Evolutionary conservation across 768 basidiomycete genomes (phyloP).

Genomic region (Boletus pseudopeckii): DNA sequence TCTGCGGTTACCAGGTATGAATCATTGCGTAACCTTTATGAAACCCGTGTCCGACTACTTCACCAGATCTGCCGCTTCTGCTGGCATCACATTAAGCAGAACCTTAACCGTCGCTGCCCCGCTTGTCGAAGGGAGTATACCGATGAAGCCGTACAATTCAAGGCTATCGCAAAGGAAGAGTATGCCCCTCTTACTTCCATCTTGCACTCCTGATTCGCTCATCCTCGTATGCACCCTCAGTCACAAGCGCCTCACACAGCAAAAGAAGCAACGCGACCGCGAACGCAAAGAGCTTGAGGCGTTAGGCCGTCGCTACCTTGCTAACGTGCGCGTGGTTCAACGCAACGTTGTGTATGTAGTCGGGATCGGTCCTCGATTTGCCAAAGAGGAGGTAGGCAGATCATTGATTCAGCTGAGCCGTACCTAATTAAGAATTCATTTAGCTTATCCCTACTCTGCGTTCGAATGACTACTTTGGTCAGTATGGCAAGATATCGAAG

Average conservation of each 20-base stretch:
- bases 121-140: slow-evolving; percentile 93
- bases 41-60: slow-evolving; percentile 11
- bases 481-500: slow-evolving; percentile 97
- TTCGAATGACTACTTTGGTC: slow-evolving; percentile 95
- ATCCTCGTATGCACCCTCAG: slow-evolving; percentile 39
- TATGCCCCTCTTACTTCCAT: slow-evolving; percentile 41
- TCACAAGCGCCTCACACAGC: slow-evolving; percentile 90
- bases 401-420: background rate
- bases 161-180: slow-evolving; percentile 94
- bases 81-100: slow-evolving; percentile 97
- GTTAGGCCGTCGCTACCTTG: slow-evolving; percentile 78
- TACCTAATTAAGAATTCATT: slow-evolving; percentile 1
- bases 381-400: slow-evolving; percentile 86
- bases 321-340: slow-evolving; percentile 95
- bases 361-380: slow-evolving; percentile 89
- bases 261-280: slow-evolving; percentile 92
- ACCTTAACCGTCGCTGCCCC: slow-evolving; percentile 93
- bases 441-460: slow-evolving; percentile 90
- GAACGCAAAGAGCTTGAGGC: slow-evolving; percentile 93
- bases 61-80: slow-evolving; percentile 95
- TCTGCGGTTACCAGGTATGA: slow-evolving; percentile 93
- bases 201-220: slow-evolving; percentile 9
- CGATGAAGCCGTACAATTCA: slow-evolving; percentile 92
- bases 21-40: slow-evolving; percentile 15
- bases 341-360: slow-evolving; percentile 95